phyloP scores from a whole-genome alignment of 2,329 filamentous ascomycete genomes.

The Arthrobotrys megalospora region DNA sequence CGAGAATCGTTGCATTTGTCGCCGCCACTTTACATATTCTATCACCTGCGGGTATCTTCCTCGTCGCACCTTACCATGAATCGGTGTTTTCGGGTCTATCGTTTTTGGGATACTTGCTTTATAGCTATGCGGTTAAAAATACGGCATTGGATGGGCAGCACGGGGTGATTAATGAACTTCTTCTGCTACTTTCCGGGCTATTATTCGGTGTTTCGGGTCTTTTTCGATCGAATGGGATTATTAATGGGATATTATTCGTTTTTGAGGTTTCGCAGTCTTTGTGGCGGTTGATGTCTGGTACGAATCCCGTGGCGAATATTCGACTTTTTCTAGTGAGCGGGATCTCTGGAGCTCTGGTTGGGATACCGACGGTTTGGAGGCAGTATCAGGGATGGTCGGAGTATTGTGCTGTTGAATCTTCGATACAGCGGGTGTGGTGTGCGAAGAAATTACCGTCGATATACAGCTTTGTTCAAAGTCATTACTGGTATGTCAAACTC shows the following conservation, averaged over 20 bases:
- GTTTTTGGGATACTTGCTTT: constrained; percentile 80
- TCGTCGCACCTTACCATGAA: constrained; percentile 89
- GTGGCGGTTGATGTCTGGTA: constrained; percentile 47
- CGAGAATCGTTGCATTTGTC: constrained; percentile 74
- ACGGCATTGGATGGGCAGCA: constrained; percentile 63
- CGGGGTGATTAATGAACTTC: constrained; percentile 68
- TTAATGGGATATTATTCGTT: constrained; percentile 84
- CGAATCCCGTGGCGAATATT: constrained; percentile 67
- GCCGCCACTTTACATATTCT: constrained; percentile 83
- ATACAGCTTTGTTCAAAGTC: constrained; percentile 87
- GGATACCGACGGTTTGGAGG: constrained; percentile 71
- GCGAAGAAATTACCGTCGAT: constrained; percentile 81
- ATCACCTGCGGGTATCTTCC: constrained; percentile 89
- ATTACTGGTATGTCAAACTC: constrained; percentile 81
- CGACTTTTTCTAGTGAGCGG: constrained; percentile 74
- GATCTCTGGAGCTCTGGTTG: constrained; percentile 78
- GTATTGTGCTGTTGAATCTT: constrained; percentile 29
- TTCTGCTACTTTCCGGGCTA: constrained; percentile 76
- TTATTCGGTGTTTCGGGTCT: constrained; percentile 80
- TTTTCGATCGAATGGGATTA: constrained; percentile 87
- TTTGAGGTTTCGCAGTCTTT: constrained; percentile 70
- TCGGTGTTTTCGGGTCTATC: constrained; percentile 83
- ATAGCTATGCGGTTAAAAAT: constrained; percentile 71
- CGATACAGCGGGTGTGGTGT: constrained; percentile 79
- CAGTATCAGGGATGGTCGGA: constrained; percentile 58